Base-by-base conservation (phyloP, 768 basidiomycete species). In the Leucosporidium scottii region DNA sequence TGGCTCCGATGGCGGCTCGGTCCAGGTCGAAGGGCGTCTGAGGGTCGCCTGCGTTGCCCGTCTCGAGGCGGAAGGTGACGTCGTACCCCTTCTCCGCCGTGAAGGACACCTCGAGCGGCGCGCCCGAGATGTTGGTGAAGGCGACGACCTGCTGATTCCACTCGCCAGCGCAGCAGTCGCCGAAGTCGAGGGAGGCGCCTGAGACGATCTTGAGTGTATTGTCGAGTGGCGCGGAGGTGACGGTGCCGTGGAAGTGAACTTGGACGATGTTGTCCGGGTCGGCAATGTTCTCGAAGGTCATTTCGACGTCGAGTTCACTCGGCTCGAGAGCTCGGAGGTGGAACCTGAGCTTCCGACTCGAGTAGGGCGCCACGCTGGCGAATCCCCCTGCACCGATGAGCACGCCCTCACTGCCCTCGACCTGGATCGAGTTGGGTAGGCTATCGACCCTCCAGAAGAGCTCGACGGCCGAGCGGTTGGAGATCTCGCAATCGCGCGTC, bases 381-480 rank as follows among this genome's bases (percentile, higher is more conserved):
- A 39, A n/a, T n/a, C 20, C 39, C 17, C 59, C 75, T 17, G 74
- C 73, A 9, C 70, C 68, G 12, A 73, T 75, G 28, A 67, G 72
- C 27, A 27, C 27, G 59, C 49, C 50, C 15, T 28, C 47, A 10
- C 23, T 21, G 48, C 51, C 48, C 57, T 31, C 36, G 57, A 58
- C 25, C 17, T 21, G 23, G 30, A 58, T 31, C n/a, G 57, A 30
- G 6, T 5, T 30, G 6, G n/a, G 25, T 4, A 58, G 57, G 23
- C 23, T 31, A 9, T 61, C 47, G 48, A 59, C 4, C 9, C 60
- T 21, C 76, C 76, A 77, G 34, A 77, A 70, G 57, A 76, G 64
- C 59, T 77, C 76, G 54, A 76, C 73, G 58, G 74, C 76, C 15
- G 76, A 77, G 27, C 76, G 73, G 57, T 77, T 77, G 61, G 74